Evolutionary conservation across 2,329 filamentous ascomycete genomes (phyloP), one percentile per base, ranked within the genome.

Genomic region (Cercospora citrullina): DNA sequence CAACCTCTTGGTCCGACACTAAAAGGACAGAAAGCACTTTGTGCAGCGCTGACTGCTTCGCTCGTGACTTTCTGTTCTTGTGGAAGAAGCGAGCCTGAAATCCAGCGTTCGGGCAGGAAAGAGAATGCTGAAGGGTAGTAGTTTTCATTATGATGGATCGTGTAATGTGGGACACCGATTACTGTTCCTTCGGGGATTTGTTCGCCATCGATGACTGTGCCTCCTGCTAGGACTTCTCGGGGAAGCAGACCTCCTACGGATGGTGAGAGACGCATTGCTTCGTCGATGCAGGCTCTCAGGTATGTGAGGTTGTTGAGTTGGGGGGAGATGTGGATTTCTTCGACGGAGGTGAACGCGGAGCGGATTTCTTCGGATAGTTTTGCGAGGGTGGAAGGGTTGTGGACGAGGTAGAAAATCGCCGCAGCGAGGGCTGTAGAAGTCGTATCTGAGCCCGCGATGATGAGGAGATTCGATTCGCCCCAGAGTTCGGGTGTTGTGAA

Each of bases 291-390:
- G 8, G 83, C 84, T 1, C 78, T 77, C 1, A 86, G 75, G 69
- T 84, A 85, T 0, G 60, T 62, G 63, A 78, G 80, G 10, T 58
- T 68, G n/a, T 75, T 71, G 3, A 84, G 72, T 4, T 71, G 68
- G 1, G 73, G 61, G 5, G 77, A 77, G 82, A 69, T 83, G 77
- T 1, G 81, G 79, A 72, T 86, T 80, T 72, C 81, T 80, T 62
- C 83, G 80, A 65, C 83, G 78, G 57, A 83, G 75, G 5, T 83
- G 78, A 76, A 85, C 77, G 75, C 82, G 79, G 75, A 83, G 82
- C 71, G 69, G 2, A 76, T 60, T 62, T 81, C 79, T 2, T 70
- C 21, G 0, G 73, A 72, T 7, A 79, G 71, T 28, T 73, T 76
- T 3, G 64, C 64, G n/a, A 79, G 74, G 3, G 72, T 71, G 2